Evolutionary conservation across 225 moss, liverwort and hornwort genomes (phyloP).

Genomic region (Asterella californica): DNA sequence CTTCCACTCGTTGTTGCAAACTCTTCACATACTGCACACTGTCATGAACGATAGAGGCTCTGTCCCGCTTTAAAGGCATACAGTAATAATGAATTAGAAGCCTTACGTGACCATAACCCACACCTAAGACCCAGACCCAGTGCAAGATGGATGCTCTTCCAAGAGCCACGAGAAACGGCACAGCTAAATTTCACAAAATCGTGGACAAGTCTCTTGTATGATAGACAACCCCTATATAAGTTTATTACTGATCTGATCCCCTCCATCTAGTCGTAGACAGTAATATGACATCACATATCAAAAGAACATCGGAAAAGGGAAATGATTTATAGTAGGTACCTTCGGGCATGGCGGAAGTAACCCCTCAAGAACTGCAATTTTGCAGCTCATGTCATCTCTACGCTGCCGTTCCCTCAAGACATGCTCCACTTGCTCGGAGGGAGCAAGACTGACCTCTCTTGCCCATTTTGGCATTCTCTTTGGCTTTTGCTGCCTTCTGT

Average conservation of each 20-base stretch:
- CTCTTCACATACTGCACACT: conserved; percentile 40
- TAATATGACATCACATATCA: neutral
- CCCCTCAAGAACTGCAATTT: conserved; percentile 37
- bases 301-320: neutral
- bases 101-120: neutral
- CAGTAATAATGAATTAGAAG: neutral
- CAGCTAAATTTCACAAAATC: too few species aligned
- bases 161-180: too few species aligned
- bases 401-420: conserved; percentile 40
- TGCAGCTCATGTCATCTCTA: conserved; percentile 40
- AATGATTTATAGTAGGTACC: neutral
- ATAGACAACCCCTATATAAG: too few species aligned
- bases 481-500: conserved; percentile 13
- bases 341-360: conserved; percentile 35
- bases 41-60: conserved; percentile 46
- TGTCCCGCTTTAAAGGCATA: conserved; percentile 34
- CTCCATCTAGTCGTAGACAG: neutral
- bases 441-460: conserved; percentile 8
- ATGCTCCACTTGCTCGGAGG: conserved; percentile 32
- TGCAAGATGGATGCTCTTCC: neutral
- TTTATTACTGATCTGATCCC: neutral
- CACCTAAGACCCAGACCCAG: neutral
- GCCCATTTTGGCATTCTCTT: conserved; percentile 31
- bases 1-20: conserved; percentile 37
- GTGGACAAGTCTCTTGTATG: too few species aligned